phyloP scores from a whole-genome alignment of 2,329 filamentous ascomycete species.

The Phyllachora maydis region DNA sequence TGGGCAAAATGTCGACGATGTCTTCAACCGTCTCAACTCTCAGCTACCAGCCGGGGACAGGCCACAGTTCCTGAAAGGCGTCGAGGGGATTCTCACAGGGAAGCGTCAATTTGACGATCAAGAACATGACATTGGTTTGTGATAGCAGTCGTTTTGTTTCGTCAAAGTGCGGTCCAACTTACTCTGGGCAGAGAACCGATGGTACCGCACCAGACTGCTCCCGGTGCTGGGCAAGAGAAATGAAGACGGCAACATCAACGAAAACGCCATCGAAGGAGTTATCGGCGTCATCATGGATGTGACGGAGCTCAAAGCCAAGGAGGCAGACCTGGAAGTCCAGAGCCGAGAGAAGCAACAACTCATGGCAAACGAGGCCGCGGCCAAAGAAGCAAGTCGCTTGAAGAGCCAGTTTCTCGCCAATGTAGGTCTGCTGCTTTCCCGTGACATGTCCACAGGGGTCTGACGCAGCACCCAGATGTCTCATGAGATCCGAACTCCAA shows the following conservation, averaged over 20 bases:
- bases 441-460: background rate
- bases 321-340: conserved; percentile 39
- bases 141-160: conserved; percentile 1
- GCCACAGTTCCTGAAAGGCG: conserved; percentile 30
- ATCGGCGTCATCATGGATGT: conserved; percentile 68
- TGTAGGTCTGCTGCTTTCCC: conserved; percentile 8
- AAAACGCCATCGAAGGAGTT: conserved; percentile 43
- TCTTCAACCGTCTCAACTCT: conserved; percentile 32
- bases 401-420: conserved; percentile 67
- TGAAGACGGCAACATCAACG: conserved; percentile 23
- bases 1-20: conserved; percentile 41
- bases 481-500: conserved; percentile 62
- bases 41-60: conserved; percentile 19
- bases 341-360: conserved; percentile 49
- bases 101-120: conserved; percentile 36
- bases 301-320: conserved; percentile 47
- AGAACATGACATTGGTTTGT: conserved; percentile 35
- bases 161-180: too few species aligned
- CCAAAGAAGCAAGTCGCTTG: conserved; percentile 60
- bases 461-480: conserved; percentile 32
- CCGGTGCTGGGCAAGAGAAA: conserved; percentile 39
- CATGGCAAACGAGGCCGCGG: conserved; percentile 55
- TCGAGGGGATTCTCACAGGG: conserved; percentile 45
- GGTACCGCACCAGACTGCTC: conserved; percentile 52
- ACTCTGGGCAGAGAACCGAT: conserved; percentile 34